Percentiles rank a stretch among this genome's conserved stretches.
Conservation (phyloP, 2,329 filamentous ascomycete species). For the Talaromyces sp. region DNA sequence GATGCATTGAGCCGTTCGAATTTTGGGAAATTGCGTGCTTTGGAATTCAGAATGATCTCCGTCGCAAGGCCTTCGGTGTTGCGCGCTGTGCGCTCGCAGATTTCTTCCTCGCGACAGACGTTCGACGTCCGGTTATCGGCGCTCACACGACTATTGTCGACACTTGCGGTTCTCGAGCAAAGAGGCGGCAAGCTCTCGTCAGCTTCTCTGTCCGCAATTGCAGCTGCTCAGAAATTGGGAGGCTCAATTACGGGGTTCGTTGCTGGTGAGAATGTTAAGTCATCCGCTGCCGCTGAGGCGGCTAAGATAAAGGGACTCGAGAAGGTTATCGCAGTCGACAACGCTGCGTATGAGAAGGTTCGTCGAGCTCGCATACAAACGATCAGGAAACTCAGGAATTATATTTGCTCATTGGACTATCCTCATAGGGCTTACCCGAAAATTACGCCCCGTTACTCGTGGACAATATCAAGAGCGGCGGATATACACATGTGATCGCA, state of each 20-base stretch:
- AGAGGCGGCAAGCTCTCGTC: conserved; percentile 80
- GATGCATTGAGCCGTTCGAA: too few species aligned
- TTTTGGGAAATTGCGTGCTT: too few species aligned
- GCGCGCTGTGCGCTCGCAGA: conserved; percentile 45
- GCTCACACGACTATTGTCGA: conserved; percentile 71
- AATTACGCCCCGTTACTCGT: conserved; percentile 90
- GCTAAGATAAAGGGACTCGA: conserved; percentile 87
- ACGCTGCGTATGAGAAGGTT: conserved; percentile 86
- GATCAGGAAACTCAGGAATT: too few species aligned
- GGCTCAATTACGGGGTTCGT: conserved; percentile 83
- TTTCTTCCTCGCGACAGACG: conserved; percentile 39
- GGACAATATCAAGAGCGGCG: conserved; percentile 95
- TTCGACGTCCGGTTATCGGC: conserved; percentile 52
- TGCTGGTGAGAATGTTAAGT: conserved; percentile 73
- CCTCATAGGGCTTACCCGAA: conserved; percentile 73
- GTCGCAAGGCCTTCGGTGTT: conserved; percentile 40
- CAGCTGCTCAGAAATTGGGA: conserved; percentile 81
- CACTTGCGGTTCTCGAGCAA: conserved; percentile 89
- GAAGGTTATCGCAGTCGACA: conserved; percentile 87
- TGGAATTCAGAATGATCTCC: too few species aligned
- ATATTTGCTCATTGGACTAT: background rate
- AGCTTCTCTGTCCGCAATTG: conserved; percentile 78
- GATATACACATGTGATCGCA: conserved; percentile 86
- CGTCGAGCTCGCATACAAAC: too few species aligned
- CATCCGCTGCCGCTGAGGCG: conserved; percentile 70